Conservation (phyloP, 306 rosid species). For the Sechiopsis laciniata region DNA sequence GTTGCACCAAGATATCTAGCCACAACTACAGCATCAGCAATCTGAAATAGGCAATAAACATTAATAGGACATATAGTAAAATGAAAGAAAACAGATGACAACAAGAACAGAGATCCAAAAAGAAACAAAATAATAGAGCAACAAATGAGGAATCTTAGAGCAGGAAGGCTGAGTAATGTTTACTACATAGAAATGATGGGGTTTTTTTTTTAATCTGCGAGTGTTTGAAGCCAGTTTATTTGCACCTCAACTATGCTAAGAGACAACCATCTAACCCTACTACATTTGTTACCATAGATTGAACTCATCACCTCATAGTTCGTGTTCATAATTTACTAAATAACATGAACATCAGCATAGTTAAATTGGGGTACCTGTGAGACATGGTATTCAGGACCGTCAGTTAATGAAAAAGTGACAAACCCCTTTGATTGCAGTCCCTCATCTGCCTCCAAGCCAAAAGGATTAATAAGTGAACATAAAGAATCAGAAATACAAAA, state of each 20-base stretch:
- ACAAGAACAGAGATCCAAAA: neutral
- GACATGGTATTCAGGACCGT: constrained; percentile 92
- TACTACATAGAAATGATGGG: too few relatives aligned
- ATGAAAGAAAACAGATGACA: neutral
- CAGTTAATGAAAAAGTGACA: constrained; percentile 80
- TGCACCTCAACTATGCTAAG: too few relatives aligned
- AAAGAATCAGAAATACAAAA: neutral
- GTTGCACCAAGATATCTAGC: constrained; percentile 89
- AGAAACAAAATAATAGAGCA: neutral
- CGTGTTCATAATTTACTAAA: too few relatives aligned
- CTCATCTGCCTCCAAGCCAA: constrained; percentile 44
- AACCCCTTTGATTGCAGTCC: constrained; percentile 70
- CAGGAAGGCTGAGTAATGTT: neutral
- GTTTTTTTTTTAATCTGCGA: too few relatives aligned
- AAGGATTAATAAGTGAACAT: constrained; percentile 17
- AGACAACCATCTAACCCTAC: too few relatives aligned
- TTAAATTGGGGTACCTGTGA: constrained; percentile 58
- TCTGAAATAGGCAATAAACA: constrained; percentile 39
- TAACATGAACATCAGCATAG: too few relatives aligned
- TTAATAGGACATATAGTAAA: neutral
- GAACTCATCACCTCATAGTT: too few relatives aligned
- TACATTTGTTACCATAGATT: too few relatives aligned
- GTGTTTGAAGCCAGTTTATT: too few relatives aligned
- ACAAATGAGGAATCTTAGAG: neutral
- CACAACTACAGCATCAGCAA: constrained; percentile 85